Base-by-base conservation (phyloP, 768 basidiomycete genomes). In the Terana coerulea region DNA sequence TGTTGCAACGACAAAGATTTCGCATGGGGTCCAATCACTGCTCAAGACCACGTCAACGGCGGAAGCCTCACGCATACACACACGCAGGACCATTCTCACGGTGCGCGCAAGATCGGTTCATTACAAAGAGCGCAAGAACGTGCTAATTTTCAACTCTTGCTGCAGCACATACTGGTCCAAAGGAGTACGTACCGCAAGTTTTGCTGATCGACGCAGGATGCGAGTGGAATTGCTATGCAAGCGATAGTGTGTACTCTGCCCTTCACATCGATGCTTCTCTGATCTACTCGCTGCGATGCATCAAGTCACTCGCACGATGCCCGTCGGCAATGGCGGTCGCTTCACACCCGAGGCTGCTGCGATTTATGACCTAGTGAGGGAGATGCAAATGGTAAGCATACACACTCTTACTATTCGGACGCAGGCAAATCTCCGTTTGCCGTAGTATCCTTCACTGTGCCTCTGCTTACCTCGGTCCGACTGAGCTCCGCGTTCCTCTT, bases 151-250 rank as follows among this genome's bases (percentile, higher is more conserved):
- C n/a, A n/a, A n/a, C n/a, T n/a, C n/a, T n/a, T n/a, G n/a, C n/a
- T n/a, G n/a, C n/a, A n/a, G 14, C 10, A 19, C 43, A 44, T 30
- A 11, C 28, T 17, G 28, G 43, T 11, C 43, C 67, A 8, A 74
- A 71, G 45, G 64, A 75, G 14, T 57, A 86, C 43, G 57, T 69
- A 28, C 84, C 86, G 0, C 83, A 89, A 64, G 87, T 95, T 6
- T 74, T 95, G 4, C 78, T 95, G 28, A 94, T 95, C 55, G 95
- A 98, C 60, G 95, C 95, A 0, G 94, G 95, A 0, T 95, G 94
- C 62, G 95, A 98, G 70, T 95, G 83, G 84, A 64, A 73, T 15
- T 76, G 77, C 59, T 85, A 88, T 56, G 83, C 80, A 3, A 72
- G 79, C 0, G 86, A 88, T 64, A 80, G 86, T 69, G 68, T 72